phyloP scores from a whole-genome alignment of 192 early-diverging fungal species.

The Entomortierella chlamydospora region DNA sequence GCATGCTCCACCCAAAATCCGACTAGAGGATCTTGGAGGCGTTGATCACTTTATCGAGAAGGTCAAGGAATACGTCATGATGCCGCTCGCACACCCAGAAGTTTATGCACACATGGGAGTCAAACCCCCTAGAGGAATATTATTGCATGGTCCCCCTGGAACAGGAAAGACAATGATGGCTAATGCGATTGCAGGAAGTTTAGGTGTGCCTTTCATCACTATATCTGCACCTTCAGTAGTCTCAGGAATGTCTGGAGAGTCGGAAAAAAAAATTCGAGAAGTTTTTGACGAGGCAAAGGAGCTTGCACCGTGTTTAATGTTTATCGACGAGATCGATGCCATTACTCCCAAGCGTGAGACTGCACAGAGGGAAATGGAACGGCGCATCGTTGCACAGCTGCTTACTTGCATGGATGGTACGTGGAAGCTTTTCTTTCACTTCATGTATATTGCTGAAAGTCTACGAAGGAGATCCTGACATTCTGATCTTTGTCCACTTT shows the following conservation, averaged over 20 bases:
- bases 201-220: conserved; percentile 90
- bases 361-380: conserved; percentile 95
- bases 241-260: conserved; percentile 98
- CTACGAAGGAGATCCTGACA: too few relatives aligned
- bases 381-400: conserved; percentile 95
- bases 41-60: conserved; percentile 92
- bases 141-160: conserved; percentile 97
- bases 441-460: not conserved
- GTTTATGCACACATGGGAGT: conserved; percentile 93
- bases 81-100: conserved; percentile 95
- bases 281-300: conserved; percentile 96
- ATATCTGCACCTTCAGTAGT: conserved; percentile 96
- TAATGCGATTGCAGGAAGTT: conserved; percentile 96
- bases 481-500: not conserved
- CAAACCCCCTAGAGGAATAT: conserved; percentile 92
- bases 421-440: not conserved
- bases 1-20: conserved; percentile 49
- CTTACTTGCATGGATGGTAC: conserved; percentile 95
- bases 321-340: conserved; percentile 99
- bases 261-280: conserved; percentile 97
- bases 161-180: conserved; percentile 97
- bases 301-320: conserved; percentile 90
- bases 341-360: conserved; percentile 93
- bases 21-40: conserved; percentile 83
- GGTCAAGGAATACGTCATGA: conserved; percentile 89